Evolutionary conservation across 108 stramenopile species (phyloP), one percentile per base, ranked within the genome.

Genomic region (Heterococcus sp.): DNA sequence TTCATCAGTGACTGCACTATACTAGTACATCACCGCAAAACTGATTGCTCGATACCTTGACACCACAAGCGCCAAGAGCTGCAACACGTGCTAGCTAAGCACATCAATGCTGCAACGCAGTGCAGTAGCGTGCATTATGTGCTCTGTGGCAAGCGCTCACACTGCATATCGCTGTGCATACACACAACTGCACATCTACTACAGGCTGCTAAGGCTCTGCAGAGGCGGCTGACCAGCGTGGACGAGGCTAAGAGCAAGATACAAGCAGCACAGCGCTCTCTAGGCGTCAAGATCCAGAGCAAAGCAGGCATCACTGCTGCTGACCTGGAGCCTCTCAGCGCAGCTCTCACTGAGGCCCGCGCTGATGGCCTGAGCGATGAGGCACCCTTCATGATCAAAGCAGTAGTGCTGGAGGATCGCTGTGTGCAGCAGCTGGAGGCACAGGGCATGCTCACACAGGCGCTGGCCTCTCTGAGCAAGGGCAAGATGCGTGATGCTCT

Each of bases 391-490:
- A 81, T 81, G 79, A 72, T 81, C 64, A 72, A 81, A 32, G 71
- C 68, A 5, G 72, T 72, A 32, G 72, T 70, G 36, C 72, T 81
- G 33, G 66, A 81, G 37, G 79, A 81, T 65, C 38, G 65, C 72
- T 71, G 79, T 32, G 68, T 72, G 37, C 72, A 81, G 79, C 79
- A 81, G 79, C 79, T 81, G 0, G 79, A 81, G 72, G 79, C 79
- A 34, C 79, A 81, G 65, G 70, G 33, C 63, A 58, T 81, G 79
- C 79, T 81, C 40, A 81, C 79, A 66, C 72, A 73, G 72, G 79
- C 79, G 1, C 72, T 81, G 26, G 79, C 79, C 32, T 72, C 71
- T 38, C 79, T 81, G 33, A 81, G 70, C 79, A 81, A 81, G 58
- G 35, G 72, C 65, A 81, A 81, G 79, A 81, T 81, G 79, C 72